Conservation (phyloP, 208 protist genomes). For the Trypanosoma congolense region DNA sequence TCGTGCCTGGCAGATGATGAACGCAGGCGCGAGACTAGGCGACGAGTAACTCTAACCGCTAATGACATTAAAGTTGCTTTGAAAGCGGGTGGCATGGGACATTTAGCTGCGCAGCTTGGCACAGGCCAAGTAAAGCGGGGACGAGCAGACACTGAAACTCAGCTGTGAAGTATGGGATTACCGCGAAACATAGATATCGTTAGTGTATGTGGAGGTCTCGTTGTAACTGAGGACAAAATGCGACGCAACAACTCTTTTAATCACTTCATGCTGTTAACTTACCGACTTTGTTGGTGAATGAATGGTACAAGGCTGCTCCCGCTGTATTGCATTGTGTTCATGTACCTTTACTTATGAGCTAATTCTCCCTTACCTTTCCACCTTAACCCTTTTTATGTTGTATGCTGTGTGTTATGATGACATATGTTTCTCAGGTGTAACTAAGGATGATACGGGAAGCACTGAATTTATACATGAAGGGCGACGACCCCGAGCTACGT, state of each 20-base stretch:
- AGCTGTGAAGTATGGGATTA: no score
- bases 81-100: constrained; percentile 62
- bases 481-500: constrained; percentile 19
- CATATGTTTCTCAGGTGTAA: neutral
- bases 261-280: no score
- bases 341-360: no score
- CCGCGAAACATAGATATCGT: no score
- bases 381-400: no score
- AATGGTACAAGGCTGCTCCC: no score
- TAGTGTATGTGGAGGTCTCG: neutral
- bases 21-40: constrained; percentile 29
- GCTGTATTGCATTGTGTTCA: no score
- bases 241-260: no score
- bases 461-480: constrained; percentile 18
- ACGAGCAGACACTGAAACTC: neutral
- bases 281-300: no score
- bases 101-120: constrained; percentile 53
- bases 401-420: no score
- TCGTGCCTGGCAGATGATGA: constrained; percentile 68
- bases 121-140: constrained; percentile 38
- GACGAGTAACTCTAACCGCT: constrained; percentile 53
- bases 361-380: no score
- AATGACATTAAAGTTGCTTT: constrained; percentile 64
- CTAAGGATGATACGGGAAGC: constrained; percentile 21
- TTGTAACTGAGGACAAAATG: no score